Evolutionary conservation across 2,329 filamentous ascomycete genomes (phyloP).

Genomic region (Malbranchea cinnamomea): DNA sequence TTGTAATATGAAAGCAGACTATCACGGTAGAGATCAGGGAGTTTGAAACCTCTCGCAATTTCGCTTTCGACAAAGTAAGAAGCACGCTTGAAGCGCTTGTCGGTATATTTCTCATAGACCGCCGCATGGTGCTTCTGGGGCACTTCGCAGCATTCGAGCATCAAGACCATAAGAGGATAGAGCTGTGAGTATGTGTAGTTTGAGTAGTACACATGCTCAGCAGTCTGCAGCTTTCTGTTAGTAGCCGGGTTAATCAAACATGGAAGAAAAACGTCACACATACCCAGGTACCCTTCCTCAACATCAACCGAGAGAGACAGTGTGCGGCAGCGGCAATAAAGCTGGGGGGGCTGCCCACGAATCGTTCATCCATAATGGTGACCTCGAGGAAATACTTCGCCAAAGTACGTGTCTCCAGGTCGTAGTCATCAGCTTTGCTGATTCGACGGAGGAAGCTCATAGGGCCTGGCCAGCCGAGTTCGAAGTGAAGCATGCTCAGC

Average conservation of each 20-base stretch:
- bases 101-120: slow-evolving; percentile 83
- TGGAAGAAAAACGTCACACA: slow-evolving; percentile 23
- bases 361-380: slow-evolving; percentile 94
- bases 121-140: slow-evolving; percentile 69
- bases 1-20: slow-evolving; percentile 2
- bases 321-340: slow-evolving; percentile 84
- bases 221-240: slow-evolving; percentile 40
- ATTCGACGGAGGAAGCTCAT: slow-evolving; percentile 96
- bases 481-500: slow-evolving; percentile 90
- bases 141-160: slow-evolving; percentile 76
- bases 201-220: slow-evolving; percentile 78
- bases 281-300: slow-evolving; percentile 91
- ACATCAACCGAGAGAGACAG: slow-evolving; percentile 74
- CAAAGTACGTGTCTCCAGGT: slow-evolving; percentile 83
- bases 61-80: slow-evolving; percentile 66
- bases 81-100: slow-evolving; percentile 74
- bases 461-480: slow-evolving; percentile 93
- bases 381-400: slow-evolving; percentile 97
- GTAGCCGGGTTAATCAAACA: background rate
- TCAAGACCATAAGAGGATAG: slow-evolving; percentile 57
- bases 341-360: slow-evolving; percentile 80
- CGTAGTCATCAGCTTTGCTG: slow-evolving; percentile 97
- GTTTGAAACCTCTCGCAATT: slow-evolving; percentile 45
- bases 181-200: slow-evolving; percentile 83
- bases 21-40: slow-evolving; percentile 23